Evolutionary conservation across 2,329 filamentous ascomycete species (phyloP).

Genomic region (Pestalotiopsis sp.): DNA sequence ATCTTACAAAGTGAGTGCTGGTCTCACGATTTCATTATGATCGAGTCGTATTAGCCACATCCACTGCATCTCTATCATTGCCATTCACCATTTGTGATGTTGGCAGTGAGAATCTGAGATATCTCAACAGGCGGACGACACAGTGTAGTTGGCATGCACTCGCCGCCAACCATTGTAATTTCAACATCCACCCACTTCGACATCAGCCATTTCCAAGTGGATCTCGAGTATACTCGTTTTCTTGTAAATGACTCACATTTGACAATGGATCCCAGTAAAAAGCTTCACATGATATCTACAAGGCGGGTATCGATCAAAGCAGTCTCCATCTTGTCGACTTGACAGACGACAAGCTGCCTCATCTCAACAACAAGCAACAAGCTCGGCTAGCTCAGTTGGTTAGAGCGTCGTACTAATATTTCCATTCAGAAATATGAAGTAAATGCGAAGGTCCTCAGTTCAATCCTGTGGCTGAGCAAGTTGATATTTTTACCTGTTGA

Average conservation of each 20-base stretch:
- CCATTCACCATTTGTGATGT: no score
- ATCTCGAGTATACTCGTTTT: not conserved
- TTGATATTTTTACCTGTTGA: not conserved
- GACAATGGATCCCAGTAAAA: not conserved
- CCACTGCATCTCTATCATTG: no score
- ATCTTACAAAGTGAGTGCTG: no score
- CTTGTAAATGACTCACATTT: not conserved
- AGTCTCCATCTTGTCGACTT: not conserved
- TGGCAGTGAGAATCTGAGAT: no score
- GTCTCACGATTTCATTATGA: no score
- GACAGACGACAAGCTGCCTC: not conserved
- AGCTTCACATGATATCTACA: not conserved
- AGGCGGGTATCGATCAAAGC: not conserved
- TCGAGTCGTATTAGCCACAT: no score
- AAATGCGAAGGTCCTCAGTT: slow-evolving; percentile 10
- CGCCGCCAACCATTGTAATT: not conserved
- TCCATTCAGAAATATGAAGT: not conserved
- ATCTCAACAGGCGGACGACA: no score
- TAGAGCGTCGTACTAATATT: slow-evolving; percentile 10
- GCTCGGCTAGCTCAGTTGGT: slow-evolving; percentile 11
- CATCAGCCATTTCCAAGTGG: not conserved
- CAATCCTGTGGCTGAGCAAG: slow-evolving; percentile 10
- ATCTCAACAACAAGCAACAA: slow-evolving; percentile 4
- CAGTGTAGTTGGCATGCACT: not conserved
- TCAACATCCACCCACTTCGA: not conserved